Conservation (phyloP, 495 filamentous ascomycete genomes). For the Trichoderma virens region DNA sequence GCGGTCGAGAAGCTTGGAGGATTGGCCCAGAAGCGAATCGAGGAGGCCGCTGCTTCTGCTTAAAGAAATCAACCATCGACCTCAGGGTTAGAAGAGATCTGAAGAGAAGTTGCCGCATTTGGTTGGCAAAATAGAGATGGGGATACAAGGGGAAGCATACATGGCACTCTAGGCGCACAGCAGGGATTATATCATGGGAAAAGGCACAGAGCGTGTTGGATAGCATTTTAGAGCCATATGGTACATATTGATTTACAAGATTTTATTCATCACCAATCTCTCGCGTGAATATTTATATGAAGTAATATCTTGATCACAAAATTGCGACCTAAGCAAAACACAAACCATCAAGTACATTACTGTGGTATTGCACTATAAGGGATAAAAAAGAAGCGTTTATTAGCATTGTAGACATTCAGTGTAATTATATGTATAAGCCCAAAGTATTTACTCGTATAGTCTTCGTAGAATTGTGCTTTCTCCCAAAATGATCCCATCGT, state of each 20-base stretch:
- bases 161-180: neutral
- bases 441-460: too few relatives aligned
- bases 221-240: neutral
- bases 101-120: neutral
- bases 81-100: neutral
- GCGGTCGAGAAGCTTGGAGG: conserved; percentile 26
- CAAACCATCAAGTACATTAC: too few relatives aligned
- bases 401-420: too few relatives aligned
- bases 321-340: too few relatives aligned
- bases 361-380: too few relatives aligned
- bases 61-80: neutral
- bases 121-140: neutral
- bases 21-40: conserved; percentile 22
- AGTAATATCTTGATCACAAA: too few relatives aligned
- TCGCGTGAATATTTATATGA: too few relatives aligned
- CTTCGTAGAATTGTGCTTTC: too few relatives aligned
- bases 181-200: neutral
- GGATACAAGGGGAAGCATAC: neutral
- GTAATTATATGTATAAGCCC: too few relatives aligned
- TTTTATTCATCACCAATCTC: neutral
- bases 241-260: neutral
- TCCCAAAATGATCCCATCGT: neutral
- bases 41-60: neutral
- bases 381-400: too few relatives aligned
- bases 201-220: neutral